phyloP scores from a whole-genome alignment of 1,284 basidiomycete genomes.

The Gomphus sp. region DNA sequence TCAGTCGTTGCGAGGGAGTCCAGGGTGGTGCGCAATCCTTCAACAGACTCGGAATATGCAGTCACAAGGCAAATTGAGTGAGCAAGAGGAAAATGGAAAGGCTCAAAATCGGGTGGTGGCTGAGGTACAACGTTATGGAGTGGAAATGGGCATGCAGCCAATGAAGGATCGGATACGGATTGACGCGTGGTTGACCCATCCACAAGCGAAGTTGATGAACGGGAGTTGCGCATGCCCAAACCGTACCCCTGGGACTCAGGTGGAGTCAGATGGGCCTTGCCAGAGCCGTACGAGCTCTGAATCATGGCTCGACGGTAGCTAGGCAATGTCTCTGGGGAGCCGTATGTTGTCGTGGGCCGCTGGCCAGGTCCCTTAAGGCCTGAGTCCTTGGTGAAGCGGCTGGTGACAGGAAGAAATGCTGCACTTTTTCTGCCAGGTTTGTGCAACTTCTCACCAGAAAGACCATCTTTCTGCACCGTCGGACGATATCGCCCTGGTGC shows the following conservation, averaged over 20 bases:
- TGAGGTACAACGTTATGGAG: constrained; percentile 87
- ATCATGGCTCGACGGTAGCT: constrained; percentile 50
- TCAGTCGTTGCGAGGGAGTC: constrained; percentile 98
- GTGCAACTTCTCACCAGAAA: constrained; percentile 33
- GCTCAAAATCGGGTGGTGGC: constrained; percentile 85
- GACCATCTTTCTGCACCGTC: constrained; percentile 68
- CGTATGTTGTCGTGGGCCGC: constrained; percentile 69
- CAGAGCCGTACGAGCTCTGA: constrained; percentile 40
- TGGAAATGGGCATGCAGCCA: constrained; percentile 77
- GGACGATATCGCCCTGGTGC: constrained; percentile 90
- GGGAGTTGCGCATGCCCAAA: constrained; percentile 35
- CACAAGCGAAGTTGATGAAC: constrained; percentile 13
- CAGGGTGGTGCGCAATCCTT: constrained; percentile 93
- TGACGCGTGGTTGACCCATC: constrained; percentile 40
- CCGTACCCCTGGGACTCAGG: constrained; percentile 71
- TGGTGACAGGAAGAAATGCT: constrained; percentile 74
- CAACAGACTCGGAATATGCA: constrained; percentile 95
- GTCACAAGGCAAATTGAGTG: constrained; percentile 97
- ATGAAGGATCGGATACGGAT: constrained; percentile 25
- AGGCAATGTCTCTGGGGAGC: constrained; percentile 53
- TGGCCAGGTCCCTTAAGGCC: constrained; percentile 50
- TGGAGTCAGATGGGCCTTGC: constrained; percentile 49
- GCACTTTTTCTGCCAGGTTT: constrained; percentile 14
- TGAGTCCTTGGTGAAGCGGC: constrained; percentile 76
- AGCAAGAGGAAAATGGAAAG: constrained; percentile 92